phyloP scores from a whole-genome alignment of 192 early-diverging fungal species.

The Mortierella antarctica region DNA sequence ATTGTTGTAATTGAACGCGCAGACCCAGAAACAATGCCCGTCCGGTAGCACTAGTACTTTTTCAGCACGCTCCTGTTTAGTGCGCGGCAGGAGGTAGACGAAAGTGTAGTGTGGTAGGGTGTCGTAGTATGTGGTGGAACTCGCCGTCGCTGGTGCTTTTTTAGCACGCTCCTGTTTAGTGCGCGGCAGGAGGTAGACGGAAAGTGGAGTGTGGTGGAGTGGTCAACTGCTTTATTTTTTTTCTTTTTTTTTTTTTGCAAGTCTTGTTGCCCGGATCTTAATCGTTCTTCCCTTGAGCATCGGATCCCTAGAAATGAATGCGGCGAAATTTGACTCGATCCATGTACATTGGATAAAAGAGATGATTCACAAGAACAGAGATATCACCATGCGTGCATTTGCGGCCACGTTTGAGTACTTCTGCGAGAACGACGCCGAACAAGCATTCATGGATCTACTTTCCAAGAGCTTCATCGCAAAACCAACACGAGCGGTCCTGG shows the following conservation, averaged over 20 bases:
- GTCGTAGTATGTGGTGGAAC: conserved; percentile 7
- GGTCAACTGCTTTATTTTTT: conserved; percentile 12
- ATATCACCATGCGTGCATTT: too few relatives aligned
- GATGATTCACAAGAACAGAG: too few relatives aligned
- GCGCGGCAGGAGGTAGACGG: conserved; percentile 23
- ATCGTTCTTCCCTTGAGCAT: too few relatives aligned
- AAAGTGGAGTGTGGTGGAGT: conserved; percentile 12
- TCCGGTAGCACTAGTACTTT: conserved; percentile 10
- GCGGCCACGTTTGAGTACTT: too few relatives aligned
- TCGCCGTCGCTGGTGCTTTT: conserved; percentile 16
- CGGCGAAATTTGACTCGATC: too few relatives aligned
- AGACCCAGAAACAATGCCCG: conserved; percentile 9
- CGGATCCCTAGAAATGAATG: too few relatives aligned
- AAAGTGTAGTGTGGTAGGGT: conserved; percentile 13
- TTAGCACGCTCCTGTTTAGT: conserved; percentile 18
- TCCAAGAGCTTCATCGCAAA: too few relatives aligned
- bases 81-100: conserved; percentile 22
- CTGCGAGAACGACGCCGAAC: too few relatives aligned
- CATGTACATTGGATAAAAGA: too few relatives aligned
- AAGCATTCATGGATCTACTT: too few relatives aligned
- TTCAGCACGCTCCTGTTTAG: conserved; percentile 14
- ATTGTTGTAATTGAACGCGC: neutral
- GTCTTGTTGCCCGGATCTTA: neutral
- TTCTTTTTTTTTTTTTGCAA: neutral
- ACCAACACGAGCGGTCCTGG: too few relatives aligned